Evolutionary conservation across 768 basidiomycete species (phyloP).

Genomic region (Coprinellus aureogranulatus): DNA sequence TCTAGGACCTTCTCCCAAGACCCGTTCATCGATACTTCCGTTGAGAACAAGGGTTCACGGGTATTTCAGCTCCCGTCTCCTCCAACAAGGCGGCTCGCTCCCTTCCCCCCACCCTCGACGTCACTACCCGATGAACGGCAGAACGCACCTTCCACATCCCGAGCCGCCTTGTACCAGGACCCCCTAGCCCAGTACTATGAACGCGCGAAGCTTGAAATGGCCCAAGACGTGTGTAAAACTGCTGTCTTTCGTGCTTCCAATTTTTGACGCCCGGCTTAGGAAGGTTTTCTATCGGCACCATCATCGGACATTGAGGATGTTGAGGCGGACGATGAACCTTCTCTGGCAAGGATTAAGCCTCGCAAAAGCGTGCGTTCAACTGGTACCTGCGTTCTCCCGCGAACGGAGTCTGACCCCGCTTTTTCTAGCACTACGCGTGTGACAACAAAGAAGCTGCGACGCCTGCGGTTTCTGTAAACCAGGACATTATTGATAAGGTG

Average conservation of each 20-base stretch:
- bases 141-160: conserved; percentile 1
- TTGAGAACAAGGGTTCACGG: neutral
- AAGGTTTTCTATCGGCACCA: neutral
- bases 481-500: conserved; percentile 75
- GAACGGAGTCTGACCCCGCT: neutral
- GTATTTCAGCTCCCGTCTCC: neutral
- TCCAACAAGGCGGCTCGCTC: neutral
- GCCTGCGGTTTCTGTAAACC: conserved; percentile 52
- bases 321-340: neutral
- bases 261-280: neutral
- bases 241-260: neutral
- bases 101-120: conserved; percentile 10
- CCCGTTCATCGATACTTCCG: neutral
- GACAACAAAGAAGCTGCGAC: conserved; percentile 45
- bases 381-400: neutral
- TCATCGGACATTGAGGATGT: conserved; percentile 24
- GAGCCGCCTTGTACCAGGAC: conserved; percentile 32
- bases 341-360: neutral
- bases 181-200: conserved; percentile 67
- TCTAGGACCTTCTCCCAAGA: conserved; percentile 6
- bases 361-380: conserved; percentile 14
- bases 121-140: neutral
- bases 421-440: conserved; percentile 61
- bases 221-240: neutral
- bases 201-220: conserved; percentile 46